Percentiles rank a stretch among this genome's conserved stretches.
Evolutionary conservation across 345 rosid genomes (phyloP).

Genomic region (Arabis hirsuta): DNA sequence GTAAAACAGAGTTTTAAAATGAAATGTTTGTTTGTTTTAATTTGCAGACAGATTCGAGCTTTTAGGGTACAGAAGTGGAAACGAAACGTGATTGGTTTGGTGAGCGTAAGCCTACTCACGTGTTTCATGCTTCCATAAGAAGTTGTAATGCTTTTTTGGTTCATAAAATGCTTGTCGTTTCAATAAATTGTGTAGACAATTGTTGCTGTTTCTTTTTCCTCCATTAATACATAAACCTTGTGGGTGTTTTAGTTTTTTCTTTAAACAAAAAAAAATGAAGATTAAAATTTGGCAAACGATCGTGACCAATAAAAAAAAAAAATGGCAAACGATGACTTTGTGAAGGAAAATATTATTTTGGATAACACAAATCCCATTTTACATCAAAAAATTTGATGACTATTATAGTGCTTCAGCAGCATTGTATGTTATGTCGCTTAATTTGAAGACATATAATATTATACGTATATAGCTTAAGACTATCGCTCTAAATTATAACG

Average conservation of each 20-base stretch:
- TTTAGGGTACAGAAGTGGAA: slow-evolving; percentile 33
- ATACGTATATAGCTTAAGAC: too few relatives aligned
- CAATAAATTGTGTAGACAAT: slow-evolving; percentile 31
- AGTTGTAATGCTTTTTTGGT: slow-evolving; percentile 16
- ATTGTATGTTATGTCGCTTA: too few relatives aligned
- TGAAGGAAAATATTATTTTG: too few relatives aligned
- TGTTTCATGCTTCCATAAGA: slow-evolving; percentile 34
- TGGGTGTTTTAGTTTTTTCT: background rate
- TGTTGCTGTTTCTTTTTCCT: slow-evolving; percentile 18
- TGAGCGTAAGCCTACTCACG: slow-evolving; percentile 24
- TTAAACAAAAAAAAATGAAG: background rate
- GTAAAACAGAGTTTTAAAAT: background rate
- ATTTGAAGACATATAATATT: too few relatives aligned
- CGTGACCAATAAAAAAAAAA: background rate
- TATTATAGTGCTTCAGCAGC: too few relatives aligned
- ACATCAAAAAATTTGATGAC: too few relatives aligned
- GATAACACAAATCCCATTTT: too few relatives aligned
- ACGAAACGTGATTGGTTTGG: slow-evolving; percentile 36
- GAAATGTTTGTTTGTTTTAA: background rate
- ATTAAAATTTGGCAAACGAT: background rate
- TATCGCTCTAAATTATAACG: too few relatives aligned
- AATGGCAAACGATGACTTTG: background rate
- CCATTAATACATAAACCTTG: background rate
- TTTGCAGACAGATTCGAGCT: slow-evolving; percentile 41
- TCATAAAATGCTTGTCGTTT: slow-evolving; percentile 34